phyloP scores from a whole-genome alignment of 2,329 filamentous ascomycete genomes.

The Chaetothyriales sp. region DNA sequence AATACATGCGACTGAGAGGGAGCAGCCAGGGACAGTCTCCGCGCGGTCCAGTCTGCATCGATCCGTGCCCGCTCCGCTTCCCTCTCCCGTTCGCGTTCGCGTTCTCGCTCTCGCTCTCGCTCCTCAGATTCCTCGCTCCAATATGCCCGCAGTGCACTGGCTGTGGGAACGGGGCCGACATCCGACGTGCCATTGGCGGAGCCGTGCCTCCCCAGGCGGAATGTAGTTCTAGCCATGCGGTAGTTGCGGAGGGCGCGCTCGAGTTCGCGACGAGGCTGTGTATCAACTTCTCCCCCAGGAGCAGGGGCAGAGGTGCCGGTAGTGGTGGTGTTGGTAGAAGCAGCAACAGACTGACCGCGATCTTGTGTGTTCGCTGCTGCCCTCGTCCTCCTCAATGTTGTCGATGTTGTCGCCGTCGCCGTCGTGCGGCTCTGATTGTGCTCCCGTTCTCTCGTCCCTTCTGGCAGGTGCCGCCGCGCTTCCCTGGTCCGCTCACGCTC shows the following conservation, averaged over 20 bases:
- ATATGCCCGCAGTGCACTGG: slow-evolving; percentile 8
- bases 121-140: slow-evolving; percentile 7
- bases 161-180: slow-evolving; percentile 7
- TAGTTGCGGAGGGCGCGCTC: slow-evolving; percentile 9
- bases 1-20: background rate
- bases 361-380: background rate
- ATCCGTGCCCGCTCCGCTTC: background rate
- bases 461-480: too few relatives aligned
- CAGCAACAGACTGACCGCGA: background rate
- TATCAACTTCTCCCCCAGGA: background rate
- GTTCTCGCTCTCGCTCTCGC: background rate
- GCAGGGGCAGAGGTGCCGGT: too few relatives aligned
- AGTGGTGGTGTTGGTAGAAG: background rate
- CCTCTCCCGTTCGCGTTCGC: background rate
- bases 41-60: background rate
- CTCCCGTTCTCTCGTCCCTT: background rate
- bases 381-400: background rate
- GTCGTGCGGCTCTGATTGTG: background rate
- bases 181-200: slow-evolving; percentile 1
- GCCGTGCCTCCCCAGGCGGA: slow-evolving; percentile 1
- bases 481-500: background rate
- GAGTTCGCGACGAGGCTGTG: slow-evolving; percentile 1
- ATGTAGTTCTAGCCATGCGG: slow-evolving; percentile 6
- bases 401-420: background rate
- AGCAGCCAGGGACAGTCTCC: background rate